A percentile compares a stretch with the other conserved stretches of the same genome.
Conservation (phyloP, 257 asterid species). For the Asclepias syriaca region DNA sequence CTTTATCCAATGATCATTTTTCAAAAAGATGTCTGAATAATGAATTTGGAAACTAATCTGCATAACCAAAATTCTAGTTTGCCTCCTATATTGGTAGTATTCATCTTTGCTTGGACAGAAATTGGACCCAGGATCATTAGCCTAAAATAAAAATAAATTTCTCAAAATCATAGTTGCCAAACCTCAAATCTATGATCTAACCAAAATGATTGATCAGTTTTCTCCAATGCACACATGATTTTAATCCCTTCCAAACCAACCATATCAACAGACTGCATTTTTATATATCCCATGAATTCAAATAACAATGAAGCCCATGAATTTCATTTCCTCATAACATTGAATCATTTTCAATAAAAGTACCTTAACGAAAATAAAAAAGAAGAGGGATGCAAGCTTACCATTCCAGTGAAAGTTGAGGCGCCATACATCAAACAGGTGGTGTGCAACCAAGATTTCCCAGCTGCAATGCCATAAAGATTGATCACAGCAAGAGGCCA, state of each 20-base stretch:
- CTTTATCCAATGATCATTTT: neutral
- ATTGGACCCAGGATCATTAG: neutral
- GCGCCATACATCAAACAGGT: slow-evolving; percentile 81
- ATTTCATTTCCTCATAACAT: neutral
- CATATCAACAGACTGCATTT: neutral
- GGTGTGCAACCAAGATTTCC: slow-evolving; percentile 74
- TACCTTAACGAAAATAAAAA: neutral
- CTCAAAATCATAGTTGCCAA: neutral
- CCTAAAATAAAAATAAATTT: neutral
- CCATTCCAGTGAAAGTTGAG: slow-evolving; percentile 64
- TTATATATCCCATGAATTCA: neutral
- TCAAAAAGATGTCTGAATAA: neutral
- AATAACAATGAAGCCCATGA: neutral
- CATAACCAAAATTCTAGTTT: neutral
- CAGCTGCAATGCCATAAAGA: slow-evolving; percentile 59
- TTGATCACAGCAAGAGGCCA: slow-evolving; percentile 74
- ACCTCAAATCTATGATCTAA: neutral
- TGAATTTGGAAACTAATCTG: slow-evolving; percentile 2
- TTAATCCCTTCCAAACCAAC: neutral
- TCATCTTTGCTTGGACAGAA: neutral
- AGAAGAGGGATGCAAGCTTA: slow-evolving; percentile 14
- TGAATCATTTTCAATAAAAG: neutral
- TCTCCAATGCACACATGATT: neutral
- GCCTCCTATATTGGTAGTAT: neutral
- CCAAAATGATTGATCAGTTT: neutral